phyloP scores from a whole-genome alignment of 148 eudicot genomes.

The Selenicereus undatus region DNA sequence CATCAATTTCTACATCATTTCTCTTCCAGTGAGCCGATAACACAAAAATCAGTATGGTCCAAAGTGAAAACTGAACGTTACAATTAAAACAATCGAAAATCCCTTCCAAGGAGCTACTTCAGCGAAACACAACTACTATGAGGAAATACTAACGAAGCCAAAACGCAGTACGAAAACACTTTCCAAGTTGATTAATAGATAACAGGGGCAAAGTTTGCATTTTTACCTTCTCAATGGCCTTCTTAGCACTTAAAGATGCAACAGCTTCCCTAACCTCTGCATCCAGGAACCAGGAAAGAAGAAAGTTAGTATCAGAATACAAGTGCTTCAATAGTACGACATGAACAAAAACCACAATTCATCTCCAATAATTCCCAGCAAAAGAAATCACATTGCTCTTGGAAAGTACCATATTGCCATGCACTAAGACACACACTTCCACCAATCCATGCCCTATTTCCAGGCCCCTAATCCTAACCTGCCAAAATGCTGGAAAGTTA shows the following conservation, averaged over 20 bases:
- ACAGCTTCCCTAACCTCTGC: conserved; percentile 61
- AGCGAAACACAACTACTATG: background rate
- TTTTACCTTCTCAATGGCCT: conserved; percentile 55
- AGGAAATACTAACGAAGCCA: background rate
- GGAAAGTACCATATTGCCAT: too few species aligned
- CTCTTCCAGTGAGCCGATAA: background rate
- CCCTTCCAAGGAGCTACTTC: background rate
- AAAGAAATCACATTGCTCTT: too few species aligned
- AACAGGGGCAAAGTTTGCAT: background rate
- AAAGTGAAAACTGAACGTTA: background rate
- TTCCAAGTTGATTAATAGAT: background rate
- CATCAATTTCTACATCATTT: background rate
- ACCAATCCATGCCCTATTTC: too few species aligned
- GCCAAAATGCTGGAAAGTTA: too few species aligned
- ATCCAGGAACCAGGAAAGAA: background rate
- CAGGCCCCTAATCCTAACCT: too few species aligned
- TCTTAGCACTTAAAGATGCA: conserved; percentile 44
- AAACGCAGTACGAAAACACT: too few species aligned
- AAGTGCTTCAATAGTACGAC: background rate
- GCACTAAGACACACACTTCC: too few species aligned
- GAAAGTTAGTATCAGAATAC: background rate
- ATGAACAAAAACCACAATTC: background rate
- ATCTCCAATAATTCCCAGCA: background rate
- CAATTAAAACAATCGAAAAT: background rate
- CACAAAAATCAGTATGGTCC: background rate